These are phyloP conservation scores for Quercus lobata DNA, from an alignment of 331 rosid genomes.

Conservation along the genomic window DNA sequence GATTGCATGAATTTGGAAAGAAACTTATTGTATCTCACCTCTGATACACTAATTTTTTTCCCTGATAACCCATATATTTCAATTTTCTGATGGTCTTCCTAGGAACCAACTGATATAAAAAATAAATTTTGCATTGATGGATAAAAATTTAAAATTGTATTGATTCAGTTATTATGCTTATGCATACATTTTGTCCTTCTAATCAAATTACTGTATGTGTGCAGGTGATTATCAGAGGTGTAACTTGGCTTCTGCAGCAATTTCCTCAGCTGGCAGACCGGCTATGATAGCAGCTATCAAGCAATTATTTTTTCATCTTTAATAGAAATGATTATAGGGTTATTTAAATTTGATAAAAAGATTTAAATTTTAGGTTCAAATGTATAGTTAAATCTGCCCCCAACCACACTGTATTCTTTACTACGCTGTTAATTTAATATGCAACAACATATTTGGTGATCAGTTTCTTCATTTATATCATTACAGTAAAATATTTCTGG, in stretches of 20 bases:
- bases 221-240: conserved; percentile 64
- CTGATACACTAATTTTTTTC: background rate
- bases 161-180: background rate
- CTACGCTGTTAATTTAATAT: background rate
- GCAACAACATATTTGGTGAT: background rate
- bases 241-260: conserved; percentile 79
- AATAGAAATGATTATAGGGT: background rate
- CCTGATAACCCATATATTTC: background rate
- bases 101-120: background rate
- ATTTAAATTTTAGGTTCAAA: background rate
- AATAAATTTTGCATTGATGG: too few species aligned
- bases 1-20: background rate
- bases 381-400: background rate
- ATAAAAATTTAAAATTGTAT: background rate
- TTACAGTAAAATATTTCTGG: background rate
- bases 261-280: conserved; percentile 68
- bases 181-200: background rate
- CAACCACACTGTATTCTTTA: background rate
- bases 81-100: background rate
- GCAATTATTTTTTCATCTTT: background rate
- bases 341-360: background rate
- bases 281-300: conserved; percentile 24
- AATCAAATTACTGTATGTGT: background rate
- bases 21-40: background rate
- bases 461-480: background rate